Base-by-base conservation (phyloP, 2,329 filamentous ascomycete species). In the Harringtonia lauricola region DNA sequence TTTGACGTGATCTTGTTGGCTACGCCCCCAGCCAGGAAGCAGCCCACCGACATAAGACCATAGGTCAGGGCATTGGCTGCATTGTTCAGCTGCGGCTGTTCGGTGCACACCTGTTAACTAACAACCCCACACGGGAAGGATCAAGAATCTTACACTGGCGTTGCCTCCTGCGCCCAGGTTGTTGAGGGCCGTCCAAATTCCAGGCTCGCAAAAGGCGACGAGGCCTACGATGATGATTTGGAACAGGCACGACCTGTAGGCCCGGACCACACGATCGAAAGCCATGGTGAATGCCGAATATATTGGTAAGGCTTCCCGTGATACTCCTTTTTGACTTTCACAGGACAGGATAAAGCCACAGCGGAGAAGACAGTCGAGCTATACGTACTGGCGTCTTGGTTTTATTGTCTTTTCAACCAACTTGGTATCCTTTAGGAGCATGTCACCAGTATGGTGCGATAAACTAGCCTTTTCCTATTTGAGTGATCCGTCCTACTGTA, bases 121-220 rank as follows among this genome's bases (percentile, higher is more conserved):
- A 17, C 8, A 5, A 9, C 4, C 5, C 8, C 8, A 12, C 17
- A 9, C 7, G 18, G n/a, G 19, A 18, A 36, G 34, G n/a, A 10
- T 10, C 12, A 8, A 10, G 19, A 18, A 17, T 7, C 36, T 8
- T 36, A 42, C 39, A 35, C 39, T 41, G 19, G 39, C 39, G 28
- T 36, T 41, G 30, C 39, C 39, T 26, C 39, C 39, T 26, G 39
- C 39, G 12, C 39, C 39, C 4, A 36, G 30, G 17, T 41, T 41
- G 39, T 41, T 41, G 14, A 41, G 31, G 19, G 39, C 39, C 14
- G 40, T 42, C 40, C 40, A 42, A 33, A 42, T 36, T 22, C 40
- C 33, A 9, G 40, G 40, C 30, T 42, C 40, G 5, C 40, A 42
- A 26, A 42, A 42, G 24, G 33, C 33, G 8, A 42, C 40, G 17